These are phyloP conservation scores for Ceratobasidium papillatum DNA, from an alignment of 1,284 basidiomycete genomes.

Conservation along the genomic window DNA sequence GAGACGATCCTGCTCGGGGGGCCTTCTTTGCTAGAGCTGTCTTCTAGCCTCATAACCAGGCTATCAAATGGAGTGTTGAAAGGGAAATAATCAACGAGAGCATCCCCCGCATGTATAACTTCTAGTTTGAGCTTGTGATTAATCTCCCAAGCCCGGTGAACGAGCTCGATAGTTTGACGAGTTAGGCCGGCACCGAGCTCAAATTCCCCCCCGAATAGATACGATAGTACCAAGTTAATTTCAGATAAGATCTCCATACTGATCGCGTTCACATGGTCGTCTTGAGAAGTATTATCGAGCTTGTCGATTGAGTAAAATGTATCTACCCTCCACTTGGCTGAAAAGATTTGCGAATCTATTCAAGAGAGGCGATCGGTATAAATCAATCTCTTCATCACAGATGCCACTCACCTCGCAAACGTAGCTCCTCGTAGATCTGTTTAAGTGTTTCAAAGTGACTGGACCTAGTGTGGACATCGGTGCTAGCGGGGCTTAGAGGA, in stretches of 20 bases:
- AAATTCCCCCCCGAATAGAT: not conserved
- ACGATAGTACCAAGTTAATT: not conserved
- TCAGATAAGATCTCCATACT: no score
- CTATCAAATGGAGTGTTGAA: not conserved
- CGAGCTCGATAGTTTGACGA: not conserved
- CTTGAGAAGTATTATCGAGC: not conserved
- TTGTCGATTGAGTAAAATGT: not conserved
- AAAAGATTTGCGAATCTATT: not conserved
- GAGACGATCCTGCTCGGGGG: not conserved
- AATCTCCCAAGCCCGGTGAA: not conserved
- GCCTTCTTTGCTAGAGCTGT: not conserved
- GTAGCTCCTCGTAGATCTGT: not conserved
- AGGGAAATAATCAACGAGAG: not conserved
- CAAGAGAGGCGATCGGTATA: no score
- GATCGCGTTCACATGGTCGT: not conserved
- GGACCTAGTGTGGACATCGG: not conserved
- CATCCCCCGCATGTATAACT: not conserved
- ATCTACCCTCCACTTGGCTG: constrained; percentile 9
- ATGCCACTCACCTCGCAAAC: not conserved
- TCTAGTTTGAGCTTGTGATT: not conserved
- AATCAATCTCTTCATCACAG: no score
- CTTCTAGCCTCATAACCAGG: not conserved
- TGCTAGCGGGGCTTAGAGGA: not conserved
- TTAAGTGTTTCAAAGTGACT: not conserved
- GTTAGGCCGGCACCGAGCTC: not conserved